Percentiles rank a stretch among this genome's conserved stretches.
Conservation (phyloP, 2,329 filamentous ascomycete species). For the Cordyceps cicadae region DNA sequence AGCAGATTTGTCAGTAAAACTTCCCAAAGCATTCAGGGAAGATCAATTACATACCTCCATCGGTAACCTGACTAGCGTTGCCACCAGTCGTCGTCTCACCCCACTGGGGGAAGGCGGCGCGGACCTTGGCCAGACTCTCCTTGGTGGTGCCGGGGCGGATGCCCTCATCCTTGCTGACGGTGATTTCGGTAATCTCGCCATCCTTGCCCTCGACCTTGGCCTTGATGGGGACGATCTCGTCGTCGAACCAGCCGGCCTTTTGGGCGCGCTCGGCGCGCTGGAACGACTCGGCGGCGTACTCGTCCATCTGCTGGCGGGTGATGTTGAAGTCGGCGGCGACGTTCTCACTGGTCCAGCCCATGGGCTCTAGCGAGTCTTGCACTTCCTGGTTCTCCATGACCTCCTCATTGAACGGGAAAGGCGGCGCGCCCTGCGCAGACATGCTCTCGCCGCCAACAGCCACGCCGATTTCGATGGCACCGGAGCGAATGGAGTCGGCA, state of each 20-base stretch:
- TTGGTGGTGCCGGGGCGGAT: conserved; percentile 83
- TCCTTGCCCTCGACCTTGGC: conserved; percentile 78
- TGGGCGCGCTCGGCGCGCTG: conserved; percentile 80
- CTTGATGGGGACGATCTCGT: conserved; percentile 86
- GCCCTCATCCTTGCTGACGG: conserved; percentile 79
- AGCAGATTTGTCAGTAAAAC: conserved; percentile 12
- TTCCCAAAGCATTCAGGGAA: background rate
- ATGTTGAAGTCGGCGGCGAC: conserved; percentile 87
- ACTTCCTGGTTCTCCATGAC: conserved; percentile 70
- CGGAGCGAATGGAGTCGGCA: conserved; percentile 72
- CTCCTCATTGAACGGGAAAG: conserved; percentile 70
- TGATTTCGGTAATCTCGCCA: conserved; percentile 69
- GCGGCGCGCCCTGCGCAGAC: conserved; percentile 62
- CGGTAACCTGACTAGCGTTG: conserved; percentile 90
- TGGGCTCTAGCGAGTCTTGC: conserved; percentile 80
- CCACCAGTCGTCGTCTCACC: conserved; percentile 82
- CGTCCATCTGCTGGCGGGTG: conserved; percentile 70
- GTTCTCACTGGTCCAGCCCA: conserved; percentile 98
- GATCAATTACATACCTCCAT: conserved; percentile 54
- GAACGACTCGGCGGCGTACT: conserved; percentile 81
- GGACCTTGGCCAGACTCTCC: conserved; percentile 74
- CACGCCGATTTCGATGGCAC: conserved; percentile 79
- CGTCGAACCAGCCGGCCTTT: conserved; percentile 82
- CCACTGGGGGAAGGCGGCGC: conserved; percentile 83
- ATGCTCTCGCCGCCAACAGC: conserved; percentile 87